Evolutionary conservation across 2,329 filamentous ascomycete genomes (phyloP).

Genomic region (Nectriaceae sp.): DNA sequence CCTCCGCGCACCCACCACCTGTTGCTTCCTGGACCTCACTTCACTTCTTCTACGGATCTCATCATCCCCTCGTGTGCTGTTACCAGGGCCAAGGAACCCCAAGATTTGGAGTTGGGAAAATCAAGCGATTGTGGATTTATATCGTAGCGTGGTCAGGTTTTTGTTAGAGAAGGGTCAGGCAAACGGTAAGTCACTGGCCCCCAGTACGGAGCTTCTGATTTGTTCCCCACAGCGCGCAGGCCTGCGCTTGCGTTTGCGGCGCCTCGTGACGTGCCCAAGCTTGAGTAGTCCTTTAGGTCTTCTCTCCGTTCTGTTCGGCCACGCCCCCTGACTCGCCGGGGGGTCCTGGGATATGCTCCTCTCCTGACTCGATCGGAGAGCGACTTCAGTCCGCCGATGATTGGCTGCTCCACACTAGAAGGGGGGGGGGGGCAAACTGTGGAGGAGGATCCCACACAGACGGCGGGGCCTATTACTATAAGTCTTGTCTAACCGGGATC

Average conservation of each 20-base stretch:
- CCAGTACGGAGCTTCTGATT: no score
- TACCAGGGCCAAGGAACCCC: no score
- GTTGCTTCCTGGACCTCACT: background rate
- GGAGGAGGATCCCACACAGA: background rate
- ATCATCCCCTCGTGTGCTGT: no score
- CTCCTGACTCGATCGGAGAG: slow-evolving; percentile 24
- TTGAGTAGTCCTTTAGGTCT: slow-evolving; percentile 1
- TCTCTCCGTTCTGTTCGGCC: slow-evolving; percentile 2
- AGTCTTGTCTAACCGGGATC: background rate
- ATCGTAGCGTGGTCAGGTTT: background rate
- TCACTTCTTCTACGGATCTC: background rate
- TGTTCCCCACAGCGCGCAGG: slow-evolving; percentile 21
- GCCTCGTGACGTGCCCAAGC: slow-evolving; percentile 26
- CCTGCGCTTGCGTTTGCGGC: slow-evolving; percentile 19
- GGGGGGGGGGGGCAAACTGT: slow-evolving; percentile 9
- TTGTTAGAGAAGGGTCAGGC: no score
- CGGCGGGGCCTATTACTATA: no score
- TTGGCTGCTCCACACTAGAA: slow-evolving; percentile 30
- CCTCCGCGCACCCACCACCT: background rate
- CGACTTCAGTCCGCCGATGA: slow-evolving; percentile 12
- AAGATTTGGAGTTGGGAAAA: no score
- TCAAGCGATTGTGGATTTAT: background rate
- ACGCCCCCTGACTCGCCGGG: slow-evolving; percentile 15
- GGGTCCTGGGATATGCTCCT: slow-evolving; percentile 5
- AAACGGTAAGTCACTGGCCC: no score